Percentiles rank a stretch among this genome's conserved stretches.
Evolutionary conservation across 2,329 filamentous ascomycete species (phyloP).

Genomic region (Epichloe bromicola): DNA sequence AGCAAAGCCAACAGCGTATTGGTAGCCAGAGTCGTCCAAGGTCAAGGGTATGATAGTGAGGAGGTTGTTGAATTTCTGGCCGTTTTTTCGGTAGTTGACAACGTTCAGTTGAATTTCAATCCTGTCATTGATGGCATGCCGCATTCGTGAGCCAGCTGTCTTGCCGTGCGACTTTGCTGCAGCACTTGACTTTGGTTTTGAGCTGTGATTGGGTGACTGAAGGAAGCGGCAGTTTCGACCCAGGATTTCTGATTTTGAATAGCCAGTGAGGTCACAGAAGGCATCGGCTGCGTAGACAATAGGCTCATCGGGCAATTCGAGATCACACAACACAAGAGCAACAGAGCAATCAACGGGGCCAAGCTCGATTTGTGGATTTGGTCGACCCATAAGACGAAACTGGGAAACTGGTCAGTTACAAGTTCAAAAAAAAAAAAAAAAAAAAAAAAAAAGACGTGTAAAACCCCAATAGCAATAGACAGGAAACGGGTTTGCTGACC

Average conservation of each 20-base stretch:
- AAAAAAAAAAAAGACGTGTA: background rate
- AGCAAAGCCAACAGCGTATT: conserved; percentile 72
- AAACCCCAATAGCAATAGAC: too few species aligned
- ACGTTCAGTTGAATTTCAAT: conserved; percentile 39
- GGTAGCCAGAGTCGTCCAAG: conserved; percentile 50
- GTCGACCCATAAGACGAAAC: conserved; percentile 53
- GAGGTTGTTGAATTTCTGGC: conserved; percentile 67
- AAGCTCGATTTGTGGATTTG: conserved; percentile 64
- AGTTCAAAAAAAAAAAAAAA: too few species aligned
- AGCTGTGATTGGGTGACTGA: conserved; percentile 53
- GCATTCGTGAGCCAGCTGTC: conserved; percentile 44
- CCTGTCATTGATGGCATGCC: conserved; percentile 29
- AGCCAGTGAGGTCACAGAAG: conserved; percentile 69
- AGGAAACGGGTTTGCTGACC: conserved; percentile 22
- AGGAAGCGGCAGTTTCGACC: conserved; percentile 78
- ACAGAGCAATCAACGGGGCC: conserved; percentile 76
- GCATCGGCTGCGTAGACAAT: conserved; percentile 77
- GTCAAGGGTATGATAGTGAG: conserved; percentile 74
- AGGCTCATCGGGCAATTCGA: conserved; percentile 57
- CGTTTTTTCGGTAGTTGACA: conserved; percentile 72
- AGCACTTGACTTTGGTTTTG: background rate
- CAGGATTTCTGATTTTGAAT: conserved; percentile 58
- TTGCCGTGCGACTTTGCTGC: conserved; percentile 17
- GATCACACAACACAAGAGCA: conserved; percentile 71
- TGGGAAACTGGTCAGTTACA: conserved; percentile 11